Evolutionary conservation across 2,329 filamentous ascomycete genomes (phyloP).

Genomic region (Xylaria hypoxylon): DNA sequence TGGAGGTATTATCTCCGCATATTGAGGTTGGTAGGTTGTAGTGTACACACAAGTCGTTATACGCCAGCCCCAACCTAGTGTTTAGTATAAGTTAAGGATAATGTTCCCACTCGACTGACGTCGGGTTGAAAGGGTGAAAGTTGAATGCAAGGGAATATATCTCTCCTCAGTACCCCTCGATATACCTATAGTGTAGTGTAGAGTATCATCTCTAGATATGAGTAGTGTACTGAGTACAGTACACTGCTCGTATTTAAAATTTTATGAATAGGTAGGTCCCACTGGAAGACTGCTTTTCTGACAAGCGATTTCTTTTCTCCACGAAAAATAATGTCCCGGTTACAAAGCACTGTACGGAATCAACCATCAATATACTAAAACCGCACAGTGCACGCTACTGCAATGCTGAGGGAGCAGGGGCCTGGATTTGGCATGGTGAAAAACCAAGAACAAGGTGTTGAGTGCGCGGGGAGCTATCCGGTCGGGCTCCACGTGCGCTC

Average conservation of each 20-base stretch:
- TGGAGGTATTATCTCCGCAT: conserved; percentile 37
- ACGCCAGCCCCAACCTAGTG: conserved; percentile 4
- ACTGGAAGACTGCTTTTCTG: conserved; percentile 12
- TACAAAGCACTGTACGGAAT: conserved; percentile 28
- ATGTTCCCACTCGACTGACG: conserved; percentile 30
- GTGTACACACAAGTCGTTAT: background rate
- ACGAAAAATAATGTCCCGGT: conserved; percentile 1
- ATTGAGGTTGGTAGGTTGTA: conserved; percentile 2
- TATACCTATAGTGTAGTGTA: background rate
- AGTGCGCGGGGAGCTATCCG: conserved; percentile 40
- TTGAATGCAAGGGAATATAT: background rate
- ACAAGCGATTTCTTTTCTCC: conserved; percentile 8
- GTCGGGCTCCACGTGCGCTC: conserved; percentile 38
- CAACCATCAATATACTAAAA: conserved; percentile 4
- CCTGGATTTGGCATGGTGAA: conserved; percentile 27
- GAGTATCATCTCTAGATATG: background rate
- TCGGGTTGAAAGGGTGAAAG: background rate
- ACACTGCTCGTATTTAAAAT: no score
- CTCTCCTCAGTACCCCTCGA: no score
- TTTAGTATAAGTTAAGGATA: background rate
- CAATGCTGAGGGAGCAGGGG: conserved; percentile 18
- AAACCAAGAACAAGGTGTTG: conserved; percentile 38
- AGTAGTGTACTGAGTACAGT: background rate
- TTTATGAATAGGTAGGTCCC: background rate
- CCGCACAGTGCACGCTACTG: conserved; percentile 27